These are phyloP conservation scores for Sordariomycetes sp. DNA, from an alignment of 2,329 filamentous ascomycete species.

Conservation along the genomic window DNA sequence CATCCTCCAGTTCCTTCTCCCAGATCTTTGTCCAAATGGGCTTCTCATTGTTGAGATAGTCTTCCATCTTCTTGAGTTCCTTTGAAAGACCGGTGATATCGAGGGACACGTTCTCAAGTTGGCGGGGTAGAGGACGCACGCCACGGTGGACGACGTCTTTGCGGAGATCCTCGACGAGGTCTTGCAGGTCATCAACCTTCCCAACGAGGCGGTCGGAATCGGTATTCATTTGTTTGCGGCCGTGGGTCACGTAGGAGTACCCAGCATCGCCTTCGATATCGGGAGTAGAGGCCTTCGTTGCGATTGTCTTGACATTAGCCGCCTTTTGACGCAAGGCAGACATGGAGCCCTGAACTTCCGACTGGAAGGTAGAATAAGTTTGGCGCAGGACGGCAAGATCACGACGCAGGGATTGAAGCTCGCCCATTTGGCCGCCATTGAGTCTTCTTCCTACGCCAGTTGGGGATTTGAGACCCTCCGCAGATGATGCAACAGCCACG, in stretches of 20 bases:
- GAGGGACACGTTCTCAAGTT: constrained; percentile 82
- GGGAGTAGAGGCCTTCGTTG: constrained; percentile 61
- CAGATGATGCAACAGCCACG: constrained; percentile 26
- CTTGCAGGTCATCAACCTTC: constrained; percentile 94
- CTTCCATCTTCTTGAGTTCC: constrained; percentile 89
- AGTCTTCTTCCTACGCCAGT: constrained; percentile 30
- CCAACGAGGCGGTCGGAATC: constrained; percentile 88
- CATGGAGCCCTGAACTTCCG: constrained; percentile 85
- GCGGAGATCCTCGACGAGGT: constrained; percentile 89
- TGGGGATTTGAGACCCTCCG: constrained; percentile 22
- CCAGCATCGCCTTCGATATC: constrained; percentile 70
- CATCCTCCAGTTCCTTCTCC: constrained; percentile 93
- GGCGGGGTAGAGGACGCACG: constrained; percentile 80
- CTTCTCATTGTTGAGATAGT: constrained; percentile 85
- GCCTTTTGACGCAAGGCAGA: constrained; percentile 74
- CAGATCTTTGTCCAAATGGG: constrained; percentile 98
- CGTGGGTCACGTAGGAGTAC: constrained; percentile 72
- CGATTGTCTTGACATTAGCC: constrained; percentile 65
- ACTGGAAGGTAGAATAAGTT: constrained; percentile 84
- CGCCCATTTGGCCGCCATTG: constrained; percentile 56
- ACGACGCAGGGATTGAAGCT: constrained; percentile 73
- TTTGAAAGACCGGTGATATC: constrained; percentile 74
- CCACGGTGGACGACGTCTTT: constrained; percentile 94
- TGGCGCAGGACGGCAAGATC: constrained; percentile 89
- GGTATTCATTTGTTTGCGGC: constrained; percentile 76